phyloP scores from a whole-genome alignment of 2,329 filamentous ascomycete genomes.

The Colletotrichum liaoningense region DNA sequence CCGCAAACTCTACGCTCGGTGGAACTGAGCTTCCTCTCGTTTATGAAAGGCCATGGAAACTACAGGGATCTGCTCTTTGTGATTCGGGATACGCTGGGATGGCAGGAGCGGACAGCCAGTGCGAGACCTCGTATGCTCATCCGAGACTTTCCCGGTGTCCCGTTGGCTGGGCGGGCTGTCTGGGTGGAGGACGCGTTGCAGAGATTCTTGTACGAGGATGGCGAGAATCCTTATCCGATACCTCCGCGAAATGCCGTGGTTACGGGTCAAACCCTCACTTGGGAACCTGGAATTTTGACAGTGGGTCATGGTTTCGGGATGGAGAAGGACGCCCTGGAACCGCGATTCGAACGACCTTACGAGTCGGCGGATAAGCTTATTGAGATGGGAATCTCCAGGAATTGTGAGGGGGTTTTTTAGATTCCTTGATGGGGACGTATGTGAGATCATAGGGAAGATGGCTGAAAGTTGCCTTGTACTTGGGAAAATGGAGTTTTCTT shows the following conservation, averaged over 20 bases:
- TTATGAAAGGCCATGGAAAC: constrained; percentile 33
- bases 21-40: constrained; percentile 47
- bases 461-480: too few relatives aligned
- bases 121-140: constrained; percentile 15
- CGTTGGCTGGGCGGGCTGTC: not conserved
- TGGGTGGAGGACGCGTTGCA: constrained; percentile 29
- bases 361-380: not conserved
- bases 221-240: constrained; percentile 38
- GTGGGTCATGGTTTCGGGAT: not conserved
- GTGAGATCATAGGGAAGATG: too few relatives aligned
- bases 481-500: too few relatives aligned
- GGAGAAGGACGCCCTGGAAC: constrained; percentile 12
- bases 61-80: constrained; percentile 37
- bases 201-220: constrained; percentile 40
- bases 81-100: constrained; percentile 38
- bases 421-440: not conserved
- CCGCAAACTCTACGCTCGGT: constrained; percentile 44
- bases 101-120: constrained; percentile 24
- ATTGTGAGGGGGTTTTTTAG: not conserved
- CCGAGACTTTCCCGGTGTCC: not conserved
- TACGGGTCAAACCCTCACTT: not conserved
- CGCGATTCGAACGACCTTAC: not conserved
- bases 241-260: not conserved
- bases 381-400: not conserved
- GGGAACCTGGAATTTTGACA: not conserved